Evolutionary conservation across 2,329 filamentous ascomycete species (phyloP).

Genomic region (Ophiocordyceps camponoti-rufipedis): DNA sequence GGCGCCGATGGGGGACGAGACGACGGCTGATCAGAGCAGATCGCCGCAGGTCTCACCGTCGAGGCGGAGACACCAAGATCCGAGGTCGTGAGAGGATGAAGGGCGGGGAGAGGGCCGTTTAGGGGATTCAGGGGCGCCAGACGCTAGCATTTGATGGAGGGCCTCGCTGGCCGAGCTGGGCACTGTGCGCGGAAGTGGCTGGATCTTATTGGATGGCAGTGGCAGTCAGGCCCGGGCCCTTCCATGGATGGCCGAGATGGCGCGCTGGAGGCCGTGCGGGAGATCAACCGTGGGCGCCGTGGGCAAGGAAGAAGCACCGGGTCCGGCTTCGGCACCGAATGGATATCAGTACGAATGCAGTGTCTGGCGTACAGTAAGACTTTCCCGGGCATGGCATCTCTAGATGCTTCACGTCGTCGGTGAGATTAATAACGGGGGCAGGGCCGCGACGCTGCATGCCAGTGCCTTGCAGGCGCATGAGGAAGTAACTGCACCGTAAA

Average conservation of each 20-base stretch:
- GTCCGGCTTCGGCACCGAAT: too few relatives aligned
- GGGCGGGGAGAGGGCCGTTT: neutral
- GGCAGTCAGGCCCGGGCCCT: neutral
- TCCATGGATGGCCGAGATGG: too few relatives aligned
- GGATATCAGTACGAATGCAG: too few relatives aligned
- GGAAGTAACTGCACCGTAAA: neutral
- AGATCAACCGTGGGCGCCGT: too few relatives aligned
- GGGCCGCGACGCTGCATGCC: neutral
- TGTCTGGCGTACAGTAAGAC: too few relatives aligned
- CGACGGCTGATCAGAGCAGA: constrained; percentile 1
- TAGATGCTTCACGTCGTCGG: neutral
- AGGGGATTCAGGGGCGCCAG: constrained; percentile 1
- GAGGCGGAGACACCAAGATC: constrained; percentile 2
- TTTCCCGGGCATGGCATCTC: too few relatives aligned
- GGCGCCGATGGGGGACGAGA: constrained; percentile 1
- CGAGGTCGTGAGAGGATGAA: neutral
- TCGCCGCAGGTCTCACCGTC: constrained; percentile 5
- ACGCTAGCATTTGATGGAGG: constrained; percentile 1
- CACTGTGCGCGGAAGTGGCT: too few relatives aligned
- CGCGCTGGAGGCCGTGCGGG: too few relatives aligned
- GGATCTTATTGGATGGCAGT: too few relatives aligned
- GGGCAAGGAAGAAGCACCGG: too few relatives aligned
- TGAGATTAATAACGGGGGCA: neutral
- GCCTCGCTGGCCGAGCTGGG: too few relatives aligned
- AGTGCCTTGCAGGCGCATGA: neutral